These are phyloP conservation scores for Amanita brunnescens DNA, from an alignment of 768 basidiomycete species.

Conservation along the genomic window DNA sequence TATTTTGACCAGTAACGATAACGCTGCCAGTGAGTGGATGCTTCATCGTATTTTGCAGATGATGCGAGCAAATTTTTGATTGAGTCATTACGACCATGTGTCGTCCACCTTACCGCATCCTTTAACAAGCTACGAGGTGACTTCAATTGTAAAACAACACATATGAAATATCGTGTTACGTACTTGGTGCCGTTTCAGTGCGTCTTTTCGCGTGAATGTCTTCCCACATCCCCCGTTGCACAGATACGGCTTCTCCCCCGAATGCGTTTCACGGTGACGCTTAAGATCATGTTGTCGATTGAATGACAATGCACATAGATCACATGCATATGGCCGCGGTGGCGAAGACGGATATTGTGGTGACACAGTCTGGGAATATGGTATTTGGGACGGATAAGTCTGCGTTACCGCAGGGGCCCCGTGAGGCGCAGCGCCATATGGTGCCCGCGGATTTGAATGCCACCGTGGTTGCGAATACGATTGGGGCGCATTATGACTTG, in stretches of 20 bases:
- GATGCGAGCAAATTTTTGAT: not conserved
- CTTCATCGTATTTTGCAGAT: not conserved
- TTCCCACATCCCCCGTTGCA: conserved; percentile 83
- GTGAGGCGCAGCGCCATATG: conserved; percentile 15
- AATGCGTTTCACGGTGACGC: conserved; percentile 77
- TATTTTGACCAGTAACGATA: not conserved
- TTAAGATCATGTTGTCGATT: conserved; percentile 83
- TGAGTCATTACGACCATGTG: conserved; percentile 21
- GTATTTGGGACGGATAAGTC: conserved; percentile 25
- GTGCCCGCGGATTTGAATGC: conserved; percentile 29
- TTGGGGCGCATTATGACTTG: conserved; percentile 22
- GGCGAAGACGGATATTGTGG: conserved; percentile 52
- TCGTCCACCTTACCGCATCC: conserved; percentile 68
- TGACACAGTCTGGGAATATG: conserved; percentile 27
- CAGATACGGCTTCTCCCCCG: conserved; percentile 75
- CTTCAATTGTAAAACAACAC: conserved; percentile 9
- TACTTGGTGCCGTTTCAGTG: conserved; percentile 80
- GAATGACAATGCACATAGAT: conserved; percentile 73
- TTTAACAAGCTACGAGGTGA: conserved; percentile 54
- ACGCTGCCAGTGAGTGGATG: not conserved
- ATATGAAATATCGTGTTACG: conserved; percentile 15
- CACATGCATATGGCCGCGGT: conserved; percentile 55
- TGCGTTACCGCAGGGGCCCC: conserved; percentile 14
- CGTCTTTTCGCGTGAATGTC: conserved; percentile 83
- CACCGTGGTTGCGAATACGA: conserved; percentile 30